Conservation (phyloP, 1,284 basidiomycete species). For the Boletellus sp. region DNA sequence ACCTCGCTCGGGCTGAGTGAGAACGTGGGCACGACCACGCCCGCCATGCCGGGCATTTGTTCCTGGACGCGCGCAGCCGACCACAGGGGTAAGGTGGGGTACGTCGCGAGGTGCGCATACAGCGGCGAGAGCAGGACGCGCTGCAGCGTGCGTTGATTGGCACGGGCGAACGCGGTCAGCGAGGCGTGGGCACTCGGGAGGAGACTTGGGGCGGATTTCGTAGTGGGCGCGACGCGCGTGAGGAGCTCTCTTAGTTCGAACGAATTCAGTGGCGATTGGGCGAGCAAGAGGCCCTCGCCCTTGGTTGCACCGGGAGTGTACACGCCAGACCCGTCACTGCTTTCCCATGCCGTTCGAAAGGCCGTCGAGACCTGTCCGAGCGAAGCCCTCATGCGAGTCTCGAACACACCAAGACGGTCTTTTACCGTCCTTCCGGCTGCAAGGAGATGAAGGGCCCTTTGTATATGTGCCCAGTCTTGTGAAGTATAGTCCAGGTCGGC, state of each 20-base stretch:
- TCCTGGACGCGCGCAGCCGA: conserved; percentile 39
- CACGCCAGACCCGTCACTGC: conserved; percentile 48
- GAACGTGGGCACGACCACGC: conserved; percentile 81
- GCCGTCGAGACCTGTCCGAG: conserved; percentile 57
- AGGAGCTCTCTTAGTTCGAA: conserved; percentile 69
- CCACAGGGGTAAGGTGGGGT: conserved; percentile 74
- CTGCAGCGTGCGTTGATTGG: conserved; percentile 78
- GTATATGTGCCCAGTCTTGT: conserved; percentile 85
- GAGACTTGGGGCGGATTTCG: conserved; percentile 34
- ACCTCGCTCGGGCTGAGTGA: conserved; percentile 88
- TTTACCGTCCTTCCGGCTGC: conserved; percentile 70
- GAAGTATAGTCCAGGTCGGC: conserved; percentile 82
- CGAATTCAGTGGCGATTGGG: conserved; percentile 81
- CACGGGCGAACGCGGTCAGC: conserved; percentile 64
- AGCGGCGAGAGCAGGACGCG: conserved; percentile 83
- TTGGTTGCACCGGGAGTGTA: conserved; percentile 60
- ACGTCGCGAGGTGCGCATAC: conserved; percentile 69
- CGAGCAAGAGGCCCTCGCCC: conserved; percentile 71
- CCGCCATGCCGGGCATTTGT: conserved; percentile 38
- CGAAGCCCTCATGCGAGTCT: conserved; percentile 58
- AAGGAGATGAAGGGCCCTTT: conserved; percentile 78
- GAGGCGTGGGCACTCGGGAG: conserved; percentile 58
- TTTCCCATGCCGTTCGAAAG: conserved; percentile 50
- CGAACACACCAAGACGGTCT: conserved; percentile 66
- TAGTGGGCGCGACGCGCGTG: conserved; percentile 39